phyloP scores from a whole-genome alignment of 371 early-diverging fungal species.

The Mucor ambiguus region DNA sequence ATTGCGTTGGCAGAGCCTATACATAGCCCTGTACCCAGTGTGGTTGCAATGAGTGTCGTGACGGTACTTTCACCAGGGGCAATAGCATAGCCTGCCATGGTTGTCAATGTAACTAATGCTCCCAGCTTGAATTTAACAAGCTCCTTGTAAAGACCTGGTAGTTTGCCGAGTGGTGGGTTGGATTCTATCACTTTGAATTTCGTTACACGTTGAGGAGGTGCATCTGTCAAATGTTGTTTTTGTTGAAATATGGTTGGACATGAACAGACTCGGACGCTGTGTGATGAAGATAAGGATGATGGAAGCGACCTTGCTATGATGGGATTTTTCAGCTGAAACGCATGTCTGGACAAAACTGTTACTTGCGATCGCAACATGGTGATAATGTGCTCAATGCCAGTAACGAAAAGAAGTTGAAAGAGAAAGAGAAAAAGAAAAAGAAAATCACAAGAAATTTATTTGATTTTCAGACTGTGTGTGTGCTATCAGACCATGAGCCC shows the following conservation, averaged over 20 bases:
- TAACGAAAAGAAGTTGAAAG: not conserved
- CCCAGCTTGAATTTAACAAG: constrained; percentile 84
- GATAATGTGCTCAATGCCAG: not conserved
- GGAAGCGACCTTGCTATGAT: not conserved
- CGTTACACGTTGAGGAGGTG: constrained; percentile 21
- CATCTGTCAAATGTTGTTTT: constrained; percentile 9
- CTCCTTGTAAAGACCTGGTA: constrained; percentile 62
- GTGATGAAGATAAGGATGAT: not conserved
- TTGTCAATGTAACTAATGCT: constrained; percentile 88
- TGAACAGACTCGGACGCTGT: not conserved
- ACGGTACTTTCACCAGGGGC: constrained; percentile 81
- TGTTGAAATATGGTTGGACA: constrained; percentile 13
- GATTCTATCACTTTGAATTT: constrained; percentile 46
- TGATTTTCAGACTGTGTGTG: not conserved
- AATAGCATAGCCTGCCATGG: constrained; percentile 95
- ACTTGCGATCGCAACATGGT: constrained; percentile 11
- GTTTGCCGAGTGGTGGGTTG: constrained; percentile 35
- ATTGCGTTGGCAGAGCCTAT: constrained; percentile 92
- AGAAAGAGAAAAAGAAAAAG: not conserved
- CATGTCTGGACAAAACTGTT: not conserved
- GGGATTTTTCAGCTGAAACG: not conserved
- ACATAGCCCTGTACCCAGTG: constrained; percentile 89
- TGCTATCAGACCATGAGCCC: not conserved
- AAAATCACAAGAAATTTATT: not conserved
- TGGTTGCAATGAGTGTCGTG: constrained; percentile 77